Evolutionary conservation across 352 stramenopile species (phyloP).

Genomic region (Phytophthora ohioensis): DNA sequence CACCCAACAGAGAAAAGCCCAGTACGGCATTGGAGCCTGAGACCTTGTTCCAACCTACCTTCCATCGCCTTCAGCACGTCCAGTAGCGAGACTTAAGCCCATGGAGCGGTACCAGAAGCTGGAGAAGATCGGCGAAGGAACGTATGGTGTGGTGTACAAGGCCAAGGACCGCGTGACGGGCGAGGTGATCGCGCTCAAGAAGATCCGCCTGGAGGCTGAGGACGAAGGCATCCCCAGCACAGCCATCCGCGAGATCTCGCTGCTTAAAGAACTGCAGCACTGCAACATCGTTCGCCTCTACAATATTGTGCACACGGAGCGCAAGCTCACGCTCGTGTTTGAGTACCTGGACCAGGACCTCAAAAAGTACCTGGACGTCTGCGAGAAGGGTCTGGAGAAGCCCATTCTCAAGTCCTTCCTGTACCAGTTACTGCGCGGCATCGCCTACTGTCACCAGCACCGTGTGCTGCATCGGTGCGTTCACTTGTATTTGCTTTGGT

Average conservation of each 20-base stretch:
- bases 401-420: conserved; percentile 97
- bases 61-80: conserved; percentile 12
- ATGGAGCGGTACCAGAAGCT: conserved; percentile 96
- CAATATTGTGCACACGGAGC: conserved; percentile 99
- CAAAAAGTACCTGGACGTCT: conserved; percentile 99
- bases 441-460: conserved; percentile 99
- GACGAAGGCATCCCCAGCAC: conserved; percentile 99
- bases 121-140: conserved; percentile 98
- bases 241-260: conserved; percentile 98
- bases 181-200: conserved; percentile 99
- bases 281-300: conserved; percentile 99
- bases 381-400: conserved; percentile 96
- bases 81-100: conserved; percentile 17
- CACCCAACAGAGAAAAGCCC: conserved; percentile 27
- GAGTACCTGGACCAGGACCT: conserved; percentile 99
- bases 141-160: conserved; percentile 99
- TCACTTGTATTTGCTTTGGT: conserved; percentile 2
- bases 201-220: conserved; percentile 99
- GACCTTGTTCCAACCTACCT: conserved; percentile 7
- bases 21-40: conserved; percentile 14
- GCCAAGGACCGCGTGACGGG: conserved; percentile 95
- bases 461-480: conserved; percentile 92
- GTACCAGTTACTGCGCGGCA: conserved; percentile 98
- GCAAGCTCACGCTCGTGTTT: conserved; percentile 99
- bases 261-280: conserved; percentile 98